These are phyloP conservation scores for Ilyonectria destructans DNA, from an alignment of 2,329 filamentous ascomycete species.

Conservation along the genomic window DNA sequence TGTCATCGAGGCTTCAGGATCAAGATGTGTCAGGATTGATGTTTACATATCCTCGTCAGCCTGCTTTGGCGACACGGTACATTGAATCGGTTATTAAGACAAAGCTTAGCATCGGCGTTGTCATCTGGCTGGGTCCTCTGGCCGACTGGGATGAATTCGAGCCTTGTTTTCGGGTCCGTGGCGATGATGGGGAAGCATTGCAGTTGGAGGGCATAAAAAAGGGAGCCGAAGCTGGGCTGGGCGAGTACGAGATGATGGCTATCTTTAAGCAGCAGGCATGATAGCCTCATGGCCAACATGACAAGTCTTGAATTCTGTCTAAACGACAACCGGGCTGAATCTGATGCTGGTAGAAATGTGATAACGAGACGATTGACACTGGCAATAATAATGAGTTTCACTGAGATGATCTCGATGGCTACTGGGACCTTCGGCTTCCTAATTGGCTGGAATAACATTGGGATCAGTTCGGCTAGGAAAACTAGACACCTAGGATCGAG, in stretches of 20 bases:
- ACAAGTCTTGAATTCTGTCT: background rate
- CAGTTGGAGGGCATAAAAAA: conserved; percentile 25
- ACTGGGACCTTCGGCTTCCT: no score
- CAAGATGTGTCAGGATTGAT: conserved; percentile 45
- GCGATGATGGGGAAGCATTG: conserved; percentile 20
- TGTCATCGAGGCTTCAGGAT: conserved; percentile 47
- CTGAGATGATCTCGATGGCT: no score
- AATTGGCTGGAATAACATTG: no score
- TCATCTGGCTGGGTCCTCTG: conserved; percentile 48
- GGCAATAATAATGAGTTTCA: no score
- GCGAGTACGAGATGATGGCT: conserved; percentile 45
- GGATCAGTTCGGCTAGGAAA: no score
- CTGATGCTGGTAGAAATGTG: no score
- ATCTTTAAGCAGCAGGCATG: conserved; percentile 14
- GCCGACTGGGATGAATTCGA: conserved; percentile 48
- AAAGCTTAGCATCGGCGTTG: conserved; percentile 21
- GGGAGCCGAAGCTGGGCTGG: conserved; percentile 39
- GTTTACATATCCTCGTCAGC: conserved; percentile 56
- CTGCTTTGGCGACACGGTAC: conserved; percentile 49
- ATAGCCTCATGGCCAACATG: background rate
- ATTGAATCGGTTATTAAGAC: conserved; percentile 30
- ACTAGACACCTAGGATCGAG: no score
- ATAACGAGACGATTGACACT: no score
- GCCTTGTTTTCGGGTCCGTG: conserved; percentile 33
- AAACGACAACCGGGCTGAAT: no score